These are phyloP conservation scores for Coffea humblotiana DNA, from an alignment of 305 asterid species.

Conservation along the genomic window DNA sequence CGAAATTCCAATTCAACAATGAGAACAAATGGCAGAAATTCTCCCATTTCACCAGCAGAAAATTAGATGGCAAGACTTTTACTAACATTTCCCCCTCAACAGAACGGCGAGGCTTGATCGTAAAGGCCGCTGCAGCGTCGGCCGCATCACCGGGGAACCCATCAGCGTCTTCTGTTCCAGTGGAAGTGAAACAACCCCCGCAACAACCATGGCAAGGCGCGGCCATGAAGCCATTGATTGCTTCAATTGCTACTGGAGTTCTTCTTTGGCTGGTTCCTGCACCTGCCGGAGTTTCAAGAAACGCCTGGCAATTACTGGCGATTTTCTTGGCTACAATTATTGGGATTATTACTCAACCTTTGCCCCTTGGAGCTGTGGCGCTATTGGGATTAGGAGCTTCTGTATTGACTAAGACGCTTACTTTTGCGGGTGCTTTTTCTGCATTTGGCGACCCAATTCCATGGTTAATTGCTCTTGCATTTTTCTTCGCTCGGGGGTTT, in stretches of 20 bases:
- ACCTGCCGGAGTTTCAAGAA: slow-evolving; percentile 70
- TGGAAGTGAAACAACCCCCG: slow-evolving; percentile 17
- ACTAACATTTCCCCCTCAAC: background rate
- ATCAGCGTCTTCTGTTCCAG: slow-evolving; percentile 13
- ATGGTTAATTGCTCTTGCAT: slow-evolving; percentile 89
- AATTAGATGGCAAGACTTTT: background rate
- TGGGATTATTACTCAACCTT: slow-evolving; percentile 86
- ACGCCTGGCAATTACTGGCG: slow-evolving; percentile 83
- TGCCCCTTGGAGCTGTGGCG: slow-evolving; percentile 97
- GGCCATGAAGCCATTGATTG: slow-evolving; percentile 72
- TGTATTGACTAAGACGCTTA: slow-evolving; percentile 78
- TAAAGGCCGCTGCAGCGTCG: slow-evolving; percentile 31
- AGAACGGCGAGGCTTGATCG: slow-evolving; percentile 5
- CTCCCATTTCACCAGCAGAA: background rate
- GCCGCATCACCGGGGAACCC: slow-evolving; percentile 22
- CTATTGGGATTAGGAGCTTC: slow-evolving; percentile 85
- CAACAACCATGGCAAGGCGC: slow-evolving; percentile 84
- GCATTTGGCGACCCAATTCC: slow-evolving; percentile 98
- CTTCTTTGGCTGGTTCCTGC: slow-evolving; percentile 78
- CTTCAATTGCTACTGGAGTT: slow-evolving; percentile 74
- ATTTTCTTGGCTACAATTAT: slow-evolving; percentile 89
- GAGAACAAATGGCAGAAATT: slow-evolving; percentile 7
- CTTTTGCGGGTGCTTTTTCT: slow-evolving; percentile 89
- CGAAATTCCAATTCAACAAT: slow-evolving; percentile 21
- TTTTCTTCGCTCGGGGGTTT: slow-evolving; percentile 95